Evolutionary conservation across 345 rosid species (phyloP).

Genomic region (Linum usitatissimum): DNA sequence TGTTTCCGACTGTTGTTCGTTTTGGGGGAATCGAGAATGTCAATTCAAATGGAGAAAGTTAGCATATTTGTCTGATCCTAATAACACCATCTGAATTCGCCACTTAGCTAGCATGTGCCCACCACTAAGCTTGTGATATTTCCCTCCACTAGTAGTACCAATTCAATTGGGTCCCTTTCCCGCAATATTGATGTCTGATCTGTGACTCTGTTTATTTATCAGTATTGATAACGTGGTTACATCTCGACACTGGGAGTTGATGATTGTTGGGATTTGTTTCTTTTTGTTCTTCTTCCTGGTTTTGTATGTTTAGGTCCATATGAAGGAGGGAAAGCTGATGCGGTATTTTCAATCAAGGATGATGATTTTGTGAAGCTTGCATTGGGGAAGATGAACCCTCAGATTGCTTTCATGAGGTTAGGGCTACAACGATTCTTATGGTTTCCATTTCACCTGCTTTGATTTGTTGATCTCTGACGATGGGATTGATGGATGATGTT

Average conservation of each 20-base stretch:
- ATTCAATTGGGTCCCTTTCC: no score
- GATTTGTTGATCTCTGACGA: not conserved
- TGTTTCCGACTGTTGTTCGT: no score
- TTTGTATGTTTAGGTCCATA: constrained; percentile 37
- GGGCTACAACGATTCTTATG: not conserved
- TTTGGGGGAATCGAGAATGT: no score
- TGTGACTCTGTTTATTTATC: not conserved
- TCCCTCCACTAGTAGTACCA: no score
- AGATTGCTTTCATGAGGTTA: constrained; percentile 91
- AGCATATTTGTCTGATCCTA: no score
- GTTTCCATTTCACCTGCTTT: not conserved
- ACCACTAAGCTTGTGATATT: no score
- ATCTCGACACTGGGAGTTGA: not conserved
- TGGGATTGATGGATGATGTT: constrained; percentile 12
- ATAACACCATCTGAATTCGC: no score
- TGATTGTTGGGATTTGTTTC: not conserved
- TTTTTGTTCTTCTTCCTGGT: not conserved
- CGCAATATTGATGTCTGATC: not conserved
- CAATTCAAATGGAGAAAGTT: no score
- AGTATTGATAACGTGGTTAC: not conserved
- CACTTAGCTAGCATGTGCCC: no score
- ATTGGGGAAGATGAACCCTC: constrained; percentile 86
- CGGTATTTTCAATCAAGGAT: constrained; percentile 72
- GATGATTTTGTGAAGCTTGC: constrained; percentile 90
- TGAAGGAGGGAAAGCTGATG: constrained; percentile 88